These are phyloP conservation scores for Aspergillus ostianus DNA, from an alignment of 495 filamentous ascomycete genomes.

Conservation along the genomic window DNA sequence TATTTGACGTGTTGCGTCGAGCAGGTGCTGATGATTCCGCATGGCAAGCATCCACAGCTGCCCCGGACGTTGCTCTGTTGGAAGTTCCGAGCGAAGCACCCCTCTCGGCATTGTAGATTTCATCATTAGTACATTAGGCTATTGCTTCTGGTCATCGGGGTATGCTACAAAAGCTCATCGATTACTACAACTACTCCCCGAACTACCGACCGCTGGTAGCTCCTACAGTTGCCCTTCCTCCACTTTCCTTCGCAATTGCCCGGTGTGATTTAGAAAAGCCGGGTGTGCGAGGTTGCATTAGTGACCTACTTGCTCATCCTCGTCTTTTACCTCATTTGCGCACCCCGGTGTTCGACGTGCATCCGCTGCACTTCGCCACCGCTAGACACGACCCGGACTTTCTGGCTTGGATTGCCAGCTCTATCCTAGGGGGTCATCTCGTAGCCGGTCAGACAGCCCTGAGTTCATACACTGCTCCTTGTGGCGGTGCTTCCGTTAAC, in stretches of 20 bases:
- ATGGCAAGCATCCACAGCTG: slow-evolving; percentile 11
- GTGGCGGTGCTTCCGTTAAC: slow-evolving; percentile 10
- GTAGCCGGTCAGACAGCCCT: slow-evolving; percentile 6
- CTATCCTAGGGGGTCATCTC: slow-evolving; percentile 5
- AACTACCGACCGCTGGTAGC: slow-evolving; percentile 12
- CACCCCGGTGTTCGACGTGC: slow-evolving; percentile 17
- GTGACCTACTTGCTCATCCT: slow-evolving; percentile 10
- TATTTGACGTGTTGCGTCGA: slow-evolving; percentile 8
- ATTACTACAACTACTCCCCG: slow-evolving; percentile 3
- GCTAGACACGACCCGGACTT: slow-evolving; percentile 16
- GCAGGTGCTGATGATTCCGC: slow-evolving; percentile 17
- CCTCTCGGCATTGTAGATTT: slow-evolving; percentile 11
- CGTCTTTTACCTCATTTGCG: slow-evolving; percentile 12
- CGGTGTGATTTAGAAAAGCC: slow-evolving; percentile 9
- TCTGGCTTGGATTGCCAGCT: slow-evolving; percentile 12
- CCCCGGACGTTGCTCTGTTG: not conserved
- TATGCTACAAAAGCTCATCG: slow-evolving; percentile 11
- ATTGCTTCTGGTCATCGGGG: slow-evolving; percentile 7
- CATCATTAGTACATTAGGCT: slow-evolving; percentile 14
- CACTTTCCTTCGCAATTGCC: slow-evolving; percentile 11
- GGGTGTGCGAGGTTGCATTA: slow-evolving; percentile 1
- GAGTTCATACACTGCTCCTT: slow-evolving; percentile 18
- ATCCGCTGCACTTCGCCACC: slow-evolving; percentile 20
- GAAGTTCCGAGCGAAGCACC: slow-evolving; percentile 3
- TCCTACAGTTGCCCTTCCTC: slow-evolving; percentile 14